Conservation (phyloP, 169 alveolate species). For the Cryptosporidium andersoni region DNA sequence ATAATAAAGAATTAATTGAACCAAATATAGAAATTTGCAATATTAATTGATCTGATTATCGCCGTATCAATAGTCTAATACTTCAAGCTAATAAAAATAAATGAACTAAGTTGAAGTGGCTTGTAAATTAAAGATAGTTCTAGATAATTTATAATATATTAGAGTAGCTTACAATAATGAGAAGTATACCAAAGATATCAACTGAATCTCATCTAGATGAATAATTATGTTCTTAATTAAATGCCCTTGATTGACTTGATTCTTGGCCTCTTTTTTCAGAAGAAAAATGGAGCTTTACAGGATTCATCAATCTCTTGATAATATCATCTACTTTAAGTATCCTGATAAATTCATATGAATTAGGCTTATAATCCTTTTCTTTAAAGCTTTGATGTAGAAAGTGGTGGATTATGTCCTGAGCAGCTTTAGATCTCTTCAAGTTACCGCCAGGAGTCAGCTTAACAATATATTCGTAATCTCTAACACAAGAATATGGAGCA, state of each 20-base stretch:
- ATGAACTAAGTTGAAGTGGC: not conserved
- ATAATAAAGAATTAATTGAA: no score
- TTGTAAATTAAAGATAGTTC: no score
- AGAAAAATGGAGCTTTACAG: slow-evolving; percentile 46
- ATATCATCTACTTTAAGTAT: slow-evolving; percentile 27
- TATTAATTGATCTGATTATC: no score
- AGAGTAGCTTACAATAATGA: not conserved
- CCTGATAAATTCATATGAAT: slow-evolving; percentile 44
- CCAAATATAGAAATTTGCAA: no score
- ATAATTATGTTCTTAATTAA: not conserved
- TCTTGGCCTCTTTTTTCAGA: slow-evolving; percentile 18
- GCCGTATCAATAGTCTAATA: not conserved
- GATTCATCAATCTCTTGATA: slow-evolving; percentile 46
- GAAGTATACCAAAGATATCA: not conserved
- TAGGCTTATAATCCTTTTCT: slow-evolving; percentile 40
- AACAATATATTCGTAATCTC: slow-evolving; percentile 25
- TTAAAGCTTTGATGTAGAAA: slow-evolving; percentile 24
- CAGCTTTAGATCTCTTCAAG: slow-evolving; percentile 60
- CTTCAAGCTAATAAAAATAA: not conserved
- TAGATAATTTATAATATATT: no score
- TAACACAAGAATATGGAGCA: slow-evolving; percentile 54
- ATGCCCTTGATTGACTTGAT: slow-evolving; percentile 9
- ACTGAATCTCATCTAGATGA: not conserved
- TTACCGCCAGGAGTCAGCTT: slow-evolving; percentile 63
- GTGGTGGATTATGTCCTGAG: slow-evolving; percentile 53